phyloP scores from a whole-genome alignment of 768 basidiomycete species.

The Amanita rimosa region DNA sequence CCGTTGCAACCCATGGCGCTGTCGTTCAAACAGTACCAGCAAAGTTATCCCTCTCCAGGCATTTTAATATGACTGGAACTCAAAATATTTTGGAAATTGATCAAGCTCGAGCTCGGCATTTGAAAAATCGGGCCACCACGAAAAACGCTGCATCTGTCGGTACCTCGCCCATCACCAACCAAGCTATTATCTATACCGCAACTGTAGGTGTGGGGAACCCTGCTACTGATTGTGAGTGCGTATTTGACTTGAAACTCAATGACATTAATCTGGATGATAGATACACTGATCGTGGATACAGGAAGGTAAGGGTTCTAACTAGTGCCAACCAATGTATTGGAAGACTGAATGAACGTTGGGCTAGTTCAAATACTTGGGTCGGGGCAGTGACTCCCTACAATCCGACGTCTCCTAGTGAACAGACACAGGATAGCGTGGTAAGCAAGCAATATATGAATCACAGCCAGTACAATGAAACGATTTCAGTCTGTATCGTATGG shows the following conservation, averaged over 20 bases:
- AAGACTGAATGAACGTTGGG: slow-evolving; percentile 11
- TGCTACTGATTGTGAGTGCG: slow-evolving; percentile 34
- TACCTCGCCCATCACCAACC: slow-evolving; percentile 24
- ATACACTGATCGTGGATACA: slow-evolving; percentile 47
- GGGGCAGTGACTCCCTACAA: slow-evolving; percentile 37
- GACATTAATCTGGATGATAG: slow-evolving; percentile 17
- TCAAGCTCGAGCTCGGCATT: slow-evolving; percentile 28
- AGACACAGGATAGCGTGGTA: slow-evolving; percentile 39
- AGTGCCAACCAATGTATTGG: not conserved
- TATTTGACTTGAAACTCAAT: not conserved
- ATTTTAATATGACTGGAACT: slow-evolving; percentile 35
- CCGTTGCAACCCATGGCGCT: slow-evolving; percentile 34
- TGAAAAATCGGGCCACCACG: not conserved
- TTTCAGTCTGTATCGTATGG: slow-evolving; percentile 45
- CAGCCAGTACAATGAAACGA: not conserved
- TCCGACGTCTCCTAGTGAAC: slow-evolving; percentile 34
- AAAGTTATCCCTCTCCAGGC: slow-evolving; percentile 28
- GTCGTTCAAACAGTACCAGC: slow-evolving; percentile 26
- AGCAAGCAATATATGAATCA: slow-evolving; percentile 11
- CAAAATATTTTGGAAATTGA: slow-evolving; percentile 40
- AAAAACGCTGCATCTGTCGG: slow-evolving; percentile 14
- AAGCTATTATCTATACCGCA: slow-evolving; percentile 34
- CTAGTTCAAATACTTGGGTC: slow-evolving; percentile 66
- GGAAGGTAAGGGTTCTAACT: slow-evolving; percentile 42
- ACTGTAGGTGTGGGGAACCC: slow-evolving; percentile 44